These are phyloP conservation scores for Cyberlindnera maclurae DNA, from an alignment of 805 yeast species.

Conservation along the genomic window DNA sequence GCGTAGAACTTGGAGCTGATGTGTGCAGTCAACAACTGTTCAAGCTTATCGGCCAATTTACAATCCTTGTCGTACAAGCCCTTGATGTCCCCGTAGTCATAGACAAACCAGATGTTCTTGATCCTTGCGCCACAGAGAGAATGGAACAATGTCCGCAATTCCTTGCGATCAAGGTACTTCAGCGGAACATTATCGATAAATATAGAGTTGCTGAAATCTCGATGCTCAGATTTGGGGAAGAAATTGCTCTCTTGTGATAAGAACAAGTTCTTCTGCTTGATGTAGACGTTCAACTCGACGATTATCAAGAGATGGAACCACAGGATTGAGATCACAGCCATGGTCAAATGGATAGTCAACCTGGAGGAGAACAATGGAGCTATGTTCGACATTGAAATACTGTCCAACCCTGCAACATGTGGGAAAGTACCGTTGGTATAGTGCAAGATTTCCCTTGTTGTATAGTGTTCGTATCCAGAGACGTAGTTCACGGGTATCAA, in stretches of 20 bases:
- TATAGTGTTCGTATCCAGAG: conserved; percentile 24
- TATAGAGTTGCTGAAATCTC: conserved; percentile 27
- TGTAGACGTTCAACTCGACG: conserved; percentile 47
- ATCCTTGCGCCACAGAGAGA: conserved; percentile 41
- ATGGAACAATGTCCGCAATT: conserved; percentile 19
- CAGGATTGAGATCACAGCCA: conserved; percentile 46
- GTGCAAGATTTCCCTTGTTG: conserved; percentile 10
- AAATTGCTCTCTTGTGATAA: conserved; percentile 24
- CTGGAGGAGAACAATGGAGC: conserved; percentile 42
- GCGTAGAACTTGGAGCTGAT: conserved; percentile 14
- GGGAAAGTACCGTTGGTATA: conserved; percentile 22
- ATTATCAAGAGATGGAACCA: conserved; percentile 51
- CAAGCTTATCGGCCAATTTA: conserved; percentile 29
- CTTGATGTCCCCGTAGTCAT: conserved; percentile 34
- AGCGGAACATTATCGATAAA: conserved; percentile 42
- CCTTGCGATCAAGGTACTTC: conserved; percentile 15
- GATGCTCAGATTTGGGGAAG: conserved; percentile 16
- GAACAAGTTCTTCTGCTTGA: conserved; percentile 40
- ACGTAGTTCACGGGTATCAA: conserved; percentile 55
- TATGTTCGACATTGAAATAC: conserved; percentile 64
- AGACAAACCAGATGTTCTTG: conserved; percentile 52
- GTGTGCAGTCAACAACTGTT: conserved; percentile 32
- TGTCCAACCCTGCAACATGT: conserved; percentile 47
- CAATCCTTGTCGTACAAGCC: conserved; percentile 25
- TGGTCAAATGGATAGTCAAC: conserved; percentile 55